These are phyloP conservation scores for Pyrenochaeta sp. DNA, from an alignment of 2,329 filamentous ascomycete species.

Conservation along the genomic window DNA sequence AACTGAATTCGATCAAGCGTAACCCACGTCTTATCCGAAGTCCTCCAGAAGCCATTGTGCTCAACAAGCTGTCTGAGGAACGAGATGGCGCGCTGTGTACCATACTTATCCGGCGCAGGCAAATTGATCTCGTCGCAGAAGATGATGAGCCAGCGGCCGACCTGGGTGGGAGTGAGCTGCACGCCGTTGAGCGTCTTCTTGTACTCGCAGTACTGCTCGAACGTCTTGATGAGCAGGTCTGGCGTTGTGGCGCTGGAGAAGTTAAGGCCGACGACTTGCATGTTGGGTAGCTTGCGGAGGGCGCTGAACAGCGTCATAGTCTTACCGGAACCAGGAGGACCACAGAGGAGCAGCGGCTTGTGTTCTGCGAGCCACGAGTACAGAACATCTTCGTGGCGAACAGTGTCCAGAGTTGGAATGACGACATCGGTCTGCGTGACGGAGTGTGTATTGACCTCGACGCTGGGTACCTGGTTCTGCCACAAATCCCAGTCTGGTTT, in stretches of 20 bases:
- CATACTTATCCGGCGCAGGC: conserved; percentile 96
- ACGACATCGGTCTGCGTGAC: conserved; percentile 98
- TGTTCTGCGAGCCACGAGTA: conserved; percentile 99
- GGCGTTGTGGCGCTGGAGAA: conserved; percentile 99
- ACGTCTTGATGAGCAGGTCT: conserved; percentile 97
- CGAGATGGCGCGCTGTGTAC: conserved; percentile 94
- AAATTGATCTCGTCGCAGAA: conserved; percentile 99
- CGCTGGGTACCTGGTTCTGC: conserved; percentile 91
- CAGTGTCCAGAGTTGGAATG: conserved; percentile 95
- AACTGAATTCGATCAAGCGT: conserved; percentile 98
- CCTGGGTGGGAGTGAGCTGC: conserved; percentile 93
- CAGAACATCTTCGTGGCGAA: conserved; percentile 97
- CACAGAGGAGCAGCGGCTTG: conserved; percentile 94
- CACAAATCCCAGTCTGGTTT: conserved; percentile 89
- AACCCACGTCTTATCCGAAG: conserved; percentile 97
- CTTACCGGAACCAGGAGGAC: conserved; percentile 97
- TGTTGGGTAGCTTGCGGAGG: conserved; percentile 93
- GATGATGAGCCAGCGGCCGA: conserved; percentile 95
- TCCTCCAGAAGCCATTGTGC: conserved; percentile 99
- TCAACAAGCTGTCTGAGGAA: conserved; percentile 97
- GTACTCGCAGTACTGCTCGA: conserved; percentile 99
- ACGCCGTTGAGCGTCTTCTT: conserved; percentile 98
- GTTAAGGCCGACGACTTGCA: conserved; percentile 99
- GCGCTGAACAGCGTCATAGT: conserved; percentile 99
- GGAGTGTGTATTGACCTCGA: conserved; percentile 98